Conservation (phyloP, 441 rosid genomes). For the Flueggea neowawraea region DNA sequence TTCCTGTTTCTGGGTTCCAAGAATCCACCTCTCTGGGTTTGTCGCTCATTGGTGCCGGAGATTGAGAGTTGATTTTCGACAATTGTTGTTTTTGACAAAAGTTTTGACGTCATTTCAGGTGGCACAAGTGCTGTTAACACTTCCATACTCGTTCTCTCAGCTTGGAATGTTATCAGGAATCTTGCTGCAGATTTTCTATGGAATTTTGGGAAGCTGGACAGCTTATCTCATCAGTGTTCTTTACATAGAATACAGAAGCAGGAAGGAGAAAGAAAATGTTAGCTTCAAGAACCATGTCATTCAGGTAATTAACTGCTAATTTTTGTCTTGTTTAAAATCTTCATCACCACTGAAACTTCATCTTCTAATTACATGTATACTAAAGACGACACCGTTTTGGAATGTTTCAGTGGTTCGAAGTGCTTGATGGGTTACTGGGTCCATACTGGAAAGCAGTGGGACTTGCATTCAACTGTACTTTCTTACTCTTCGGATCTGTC, state of each 20-base stretch:
- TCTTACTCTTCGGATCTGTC: conserved; percentile 96
- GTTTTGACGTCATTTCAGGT: conserved; percentile 40
- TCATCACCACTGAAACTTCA: too few species aligned
- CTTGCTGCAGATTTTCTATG: conserved; percentile 80
- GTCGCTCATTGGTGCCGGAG: too few species aligned
- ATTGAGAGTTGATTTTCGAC: too few species aligned
- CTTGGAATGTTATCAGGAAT: conserved; percentile 94
- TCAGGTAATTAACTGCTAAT: conserved; percentile 42
- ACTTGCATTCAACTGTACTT: conserved; percentile 97
- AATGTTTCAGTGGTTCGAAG: conserved; percentile 87
- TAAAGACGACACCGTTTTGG: neutral
- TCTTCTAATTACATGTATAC: neutral
- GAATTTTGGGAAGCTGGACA: conserved; percentile 94
- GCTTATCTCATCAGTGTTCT: conserved; percentile 99
- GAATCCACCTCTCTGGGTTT: neutral
- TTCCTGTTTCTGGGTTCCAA: neutral
- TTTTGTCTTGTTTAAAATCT: neutral
- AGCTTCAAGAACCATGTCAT: conserved; percentile 98
- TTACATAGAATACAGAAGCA: conserved; percentile 80
- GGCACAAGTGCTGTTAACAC: conserved; percentile 91
- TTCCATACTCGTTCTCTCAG: conserved; percentile 96
- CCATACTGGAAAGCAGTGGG: conserved; percentile 94
- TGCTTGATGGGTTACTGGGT: conserved; percentile 95
- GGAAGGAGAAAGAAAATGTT: conserved; percentile 93
- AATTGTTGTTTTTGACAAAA: neutral